Conservation (phyloP, 2,329 filamentous ascomycete species). For the Elsinoe perseae region DNA sequence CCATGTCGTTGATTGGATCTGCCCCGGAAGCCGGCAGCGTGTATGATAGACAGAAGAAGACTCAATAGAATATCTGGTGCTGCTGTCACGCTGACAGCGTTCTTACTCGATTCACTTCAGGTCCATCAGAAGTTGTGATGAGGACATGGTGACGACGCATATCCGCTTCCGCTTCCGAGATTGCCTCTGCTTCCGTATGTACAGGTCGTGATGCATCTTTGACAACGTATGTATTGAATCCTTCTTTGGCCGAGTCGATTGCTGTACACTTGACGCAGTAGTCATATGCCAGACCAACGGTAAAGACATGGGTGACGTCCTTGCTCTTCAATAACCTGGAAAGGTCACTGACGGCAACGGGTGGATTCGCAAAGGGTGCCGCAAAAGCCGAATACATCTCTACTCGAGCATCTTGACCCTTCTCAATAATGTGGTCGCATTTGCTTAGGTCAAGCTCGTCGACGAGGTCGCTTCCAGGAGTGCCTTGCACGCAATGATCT, state of each 20-base stretch:
- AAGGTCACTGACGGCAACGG: slow-evolving; percentile 55
- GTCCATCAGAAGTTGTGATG: slow-evolving; percentile 10
- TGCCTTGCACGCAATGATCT: slow-evolving; percentile 73
- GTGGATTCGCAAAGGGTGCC: slow-evolving; percentile 62
- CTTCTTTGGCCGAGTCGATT: slow-evolving; percentile 64
- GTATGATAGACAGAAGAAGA: slow-evolving; percentile 7
- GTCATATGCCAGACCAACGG: slow-evolving; percentile 79
- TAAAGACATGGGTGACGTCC: slow-evolving; percentile 68
- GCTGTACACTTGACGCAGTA: slow-evolving; percentile 83
- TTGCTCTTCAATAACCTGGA: slow-evolving; percentile 48
- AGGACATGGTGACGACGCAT: slow-evolving; percentile 1
- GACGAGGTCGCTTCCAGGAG: slow-evolving; percentile 63
- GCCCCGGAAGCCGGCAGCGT: neutral
- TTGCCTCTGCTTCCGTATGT: slow-evolving; percentile 52
- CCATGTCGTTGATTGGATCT: neutral
- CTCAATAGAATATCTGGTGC: neutral
- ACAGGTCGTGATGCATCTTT: slow-evolving; percentile 73
- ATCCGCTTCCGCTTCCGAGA: neutral
- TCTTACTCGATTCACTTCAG: slow-evolving; percentile 6
- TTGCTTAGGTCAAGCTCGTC: slow-evolving; percentile 56
- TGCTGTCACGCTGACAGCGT: neutral
- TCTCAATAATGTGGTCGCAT: slow-evolving; percentile 63
- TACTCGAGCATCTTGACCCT: slow-evolving; percentile 64
- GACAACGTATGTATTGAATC: slow-evolving; percentile 69
- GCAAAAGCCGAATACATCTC: slow-evolving; percentile 96